These are phyloP conservation scores for Phytophthora lateralis DNA, from an alignment of 352 stramenopile species.

Conservation along the genomic window DNA sequence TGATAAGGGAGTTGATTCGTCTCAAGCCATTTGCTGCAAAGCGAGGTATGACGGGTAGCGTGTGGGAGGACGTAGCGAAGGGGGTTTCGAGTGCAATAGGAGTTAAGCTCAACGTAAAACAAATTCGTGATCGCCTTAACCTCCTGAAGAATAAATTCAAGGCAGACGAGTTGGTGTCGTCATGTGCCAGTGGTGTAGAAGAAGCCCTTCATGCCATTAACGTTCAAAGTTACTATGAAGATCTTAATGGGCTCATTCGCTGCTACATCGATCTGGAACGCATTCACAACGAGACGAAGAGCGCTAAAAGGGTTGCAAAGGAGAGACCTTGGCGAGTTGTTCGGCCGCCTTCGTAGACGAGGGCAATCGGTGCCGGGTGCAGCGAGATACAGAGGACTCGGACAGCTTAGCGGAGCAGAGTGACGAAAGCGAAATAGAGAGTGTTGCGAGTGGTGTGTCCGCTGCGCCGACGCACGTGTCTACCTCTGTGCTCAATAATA, in stretches of 20 bases:
- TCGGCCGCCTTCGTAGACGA: background rate
- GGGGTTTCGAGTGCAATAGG: background rate
- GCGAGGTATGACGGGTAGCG: background rate
- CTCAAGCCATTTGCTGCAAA: constrained; percentile 8
- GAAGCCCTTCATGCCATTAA: constrained; percentile 9
- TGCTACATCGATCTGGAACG: constrained; percentile 3
- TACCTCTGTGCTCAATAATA: background rate
- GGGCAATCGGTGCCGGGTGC: background rate
- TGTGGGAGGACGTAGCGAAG: background rate
- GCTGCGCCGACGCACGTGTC: background rate
- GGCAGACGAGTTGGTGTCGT: background rate
- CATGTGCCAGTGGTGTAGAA: constrained; percentile 5
- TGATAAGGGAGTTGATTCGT: constrained; percentile 10
- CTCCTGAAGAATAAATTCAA: constrained; percentile 8
- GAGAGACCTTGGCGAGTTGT: constrained; percentile 4
- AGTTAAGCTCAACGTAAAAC: constrained; percentile 7
- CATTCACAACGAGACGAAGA: background rate
- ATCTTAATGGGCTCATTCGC: constrained; percentile 2
- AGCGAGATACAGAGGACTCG: background rate
- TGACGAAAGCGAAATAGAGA: background rate
- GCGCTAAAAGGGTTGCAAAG: background rate
- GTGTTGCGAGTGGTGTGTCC: background rate
- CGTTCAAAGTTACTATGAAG: constrained; percentile 13
- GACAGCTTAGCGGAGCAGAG: background rate
- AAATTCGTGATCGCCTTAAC: constrained; percentile 9